Evolutionary conservation across 352 stramenopile species (phyloP).

Genomic region (Pythium utonaiense): DNA sequence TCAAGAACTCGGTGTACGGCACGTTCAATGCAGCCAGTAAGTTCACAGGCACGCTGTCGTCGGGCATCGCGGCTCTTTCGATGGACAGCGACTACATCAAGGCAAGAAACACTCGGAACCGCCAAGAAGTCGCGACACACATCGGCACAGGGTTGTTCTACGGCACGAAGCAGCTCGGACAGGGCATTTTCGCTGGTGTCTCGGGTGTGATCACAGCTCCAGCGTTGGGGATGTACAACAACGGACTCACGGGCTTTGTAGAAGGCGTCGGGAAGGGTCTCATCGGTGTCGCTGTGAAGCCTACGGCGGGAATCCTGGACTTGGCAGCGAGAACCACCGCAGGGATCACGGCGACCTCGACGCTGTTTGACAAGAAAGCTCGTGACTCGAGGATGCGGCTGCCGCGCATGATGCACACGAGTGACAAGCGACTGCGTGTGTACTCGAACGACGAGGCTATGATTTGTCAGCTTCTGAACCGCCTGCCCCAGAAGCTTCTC

Average conservation of each 20-base stretch:
- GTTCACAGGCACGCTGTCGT: constrained; percentile 90
- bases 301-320: constrained; percentile 82
- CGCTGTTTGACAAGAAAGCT: constrained; percentile 76
- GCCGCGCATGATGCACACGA: constrained; percentile 74
- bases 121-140: constrained; percentile 81
- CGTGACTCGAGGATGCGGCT: constrained; percentile 59
- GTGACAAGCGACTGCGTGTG: constrained; percentile 72
- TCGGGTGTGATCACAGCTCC: constrained; percentile 91
- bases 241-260: constrained; percentile 87
- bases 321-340: constrained; percentile 71
- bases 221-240: constrained; percentile 85
- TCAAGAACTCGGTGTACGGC: constrained; percentile 89
- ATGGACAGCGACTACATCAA: constrained; percentile 89
- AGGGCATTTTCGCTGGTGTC: constrained; percentile 88
- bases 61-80: constrained; percentile 86
- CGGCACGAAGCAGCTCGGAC: constrained; percentile 88
- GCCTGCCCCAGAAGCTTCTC: constrained; percentile 50
- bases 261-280: constrained; percentile 86
- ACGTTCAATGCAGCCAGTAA: constrained; percentile 93
- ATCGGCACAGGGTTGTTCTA: constrained; percentile 82
- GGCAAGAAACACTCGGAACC: constrained; percentile 68
- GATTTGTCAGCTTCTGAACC: constrained; percentile 57
- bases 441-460: constrained; percentile 72
- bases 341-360: constrained; percentile 82
- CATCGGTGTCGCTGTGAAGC: constrained; percentile 87